These are phyloP conservation scores for Arthrobotrys sinensis DNA, from an alignment of 2,329 filamentous ascomycete species.

Conservation along the genomic window DNA sequence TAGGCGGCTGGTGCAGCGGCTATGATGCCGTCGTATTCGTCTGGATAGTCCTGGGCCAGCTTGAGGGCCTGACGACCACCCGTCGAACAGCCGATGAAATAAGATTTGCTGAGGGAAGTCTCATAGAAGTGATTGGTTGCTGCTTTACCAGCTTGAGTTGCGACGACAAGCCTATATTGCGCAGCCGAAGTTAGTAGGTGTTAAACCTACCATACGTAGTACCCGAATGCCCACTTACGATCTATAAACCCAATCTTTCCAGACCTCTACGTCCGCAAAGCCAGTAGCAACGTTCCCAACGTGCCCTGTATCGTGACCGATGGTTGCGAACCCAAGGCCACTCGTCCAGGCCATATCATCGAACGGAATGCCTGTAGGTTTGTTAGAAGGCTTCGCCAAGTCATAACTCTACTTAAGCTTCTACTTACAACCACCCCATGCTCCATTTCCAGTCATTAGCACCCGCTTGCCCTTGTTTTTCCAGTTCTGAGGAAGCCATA, in stretches of 20 bases:
- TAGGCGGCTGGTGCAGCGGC: conserved; percentile 68
- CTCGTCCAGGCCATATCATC: conserved; percentile 26
- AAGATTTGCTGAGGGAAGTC: conserved; percentile 67
- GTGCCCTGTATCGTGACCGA: conserved; percentile 53
- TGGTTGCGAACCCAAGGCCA: conserved; percentile 44
- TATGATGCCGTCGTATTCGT: conserved; percentile 71
- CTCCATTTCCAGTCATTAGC: conserved; percentile 20
- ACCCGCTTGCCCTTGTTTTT: conserved; percentile 26
- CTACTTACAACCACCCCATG: conserved; percentile 30
- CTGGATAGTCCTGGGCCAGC: conserved; percentile 68
- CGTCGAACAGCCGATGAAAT: conserved; percentile 70
- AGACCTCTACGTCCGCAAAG: conserved; percentile 43
- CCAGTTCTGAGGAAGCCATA: conserved; percentile 46
- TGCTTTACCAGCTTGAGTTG: conserved; percentile 17
- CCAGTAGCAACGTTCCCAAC: background rate
- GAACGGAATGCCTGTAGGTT: conserved; percentile 10
- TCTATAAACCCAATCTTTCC: conserved; percentile 56
- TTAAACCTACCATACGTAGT: no score
- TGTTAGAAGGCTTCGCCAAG: background rate
- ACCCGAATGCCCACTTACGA: conserved; percentile 22
- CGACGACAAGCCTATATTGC: conserved; percentile 10
- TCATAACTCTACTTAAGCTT: background rate
- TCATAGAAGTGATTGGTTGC: conserved; percentile 37
- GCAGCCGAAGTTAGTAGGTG: background rate
- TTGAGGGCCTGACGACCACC: conserved; percentile 70